Base-by-base conservation (phyloP, 768 basidiomycete genomes). In the Grammothele lineata region DNA sequence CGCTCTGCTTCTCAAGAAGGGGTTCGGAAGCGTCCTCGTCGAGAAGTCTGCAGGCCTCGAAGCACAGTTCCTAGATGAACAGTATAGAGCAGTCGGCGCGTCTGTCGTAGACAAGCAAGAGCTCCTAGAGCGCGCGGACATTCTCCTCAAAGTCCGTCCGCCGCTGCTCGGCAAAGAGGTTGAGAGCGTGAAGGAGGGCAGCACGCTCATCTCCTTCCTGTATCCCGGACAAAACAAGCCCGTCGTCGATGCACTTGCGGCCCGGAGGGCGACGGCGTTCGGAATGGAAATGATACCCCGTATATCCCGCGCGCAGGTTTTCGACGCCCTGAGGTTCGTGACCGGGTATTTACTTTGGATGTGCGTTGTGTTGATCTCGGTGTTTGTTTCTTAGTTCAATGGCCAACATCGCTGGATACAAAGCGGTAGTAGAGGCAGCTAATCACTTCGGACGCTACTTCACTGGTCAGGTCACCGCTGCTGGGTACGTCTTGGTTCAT, bases 321-420 rank as follows among this genome's bases (percentile, higher is more conserved):
- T 92, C 54, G 91, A 93, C 66, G 91, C 85, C 30, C 69, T 93
- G 57, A 91, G 87, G 88, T 86, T 44, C 53, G 64, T 45, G 27
- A 25, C 40, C 43, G n/a, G n/a, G n/a, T n/a, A n/a, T n/a, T n/a
- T n/a, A n/a, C n/a, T n/a, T n/a, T n/a, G n/a, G n/a, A n/a, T n/a
- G n/a, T 33, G 12, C 43, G 9, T 23, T 5, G 1, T 19, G 24
- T 12, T 11, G 8, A 4, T 43, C 15, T 30, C 11, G 1, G 18
- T 14, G 22, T 14, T 17, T 19, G 34, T 17, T 27, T 24, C 24
- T 4, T 27, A 91, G 91, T 58, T 92, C 89, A 21, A 93, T 93
- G 91, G 83, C 86, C n/a, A 93, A 92, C 61, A 92, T 91, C 34
- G 79, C 89, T n/a, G 91, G 91, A 11, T 93, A 93, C 65, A 91